These are phyloP conservation scores for Diaporthe citrichinensis DNA, from an alignment of 2,329 filamentous ascomycete species.

Conservation along the genomic window DNA sequence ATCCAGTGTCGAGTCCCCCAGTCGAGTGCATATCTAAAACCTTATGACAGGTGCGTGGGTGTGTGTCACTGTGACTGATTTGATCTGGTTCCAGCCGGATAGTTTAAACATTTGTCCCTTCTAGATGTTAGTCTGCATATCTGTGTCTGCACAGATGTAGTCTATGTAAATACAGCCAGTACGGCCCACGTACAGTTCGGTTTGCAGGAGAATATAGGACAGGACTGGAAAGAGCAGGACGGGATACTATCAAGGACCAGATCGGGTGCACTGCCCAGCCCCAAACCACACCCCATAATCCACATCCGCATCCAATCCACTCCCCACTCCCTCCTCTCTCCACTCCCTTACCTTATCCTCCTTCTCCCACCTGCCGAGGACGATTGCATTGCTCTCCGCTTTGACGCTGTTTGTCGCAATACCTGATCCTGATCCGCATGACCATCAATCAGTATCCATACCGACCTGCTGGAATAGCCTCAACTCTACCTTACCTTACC, in stretches of 20 bases:
- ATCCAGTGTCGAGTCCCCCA: neutral
- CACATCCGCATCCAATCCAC: neutral
- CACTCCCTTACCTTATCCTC: slow-evolving; percentile 26
- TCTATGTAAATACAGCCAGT: neutral
- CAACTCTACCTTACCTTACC: slow-evolving; percentile 28
- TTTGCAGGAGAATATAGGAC: neutral
- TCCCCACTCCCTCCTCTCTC: neutral
- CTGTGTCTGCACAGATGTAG: neutral
- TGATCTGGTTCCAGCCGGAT: neutral
- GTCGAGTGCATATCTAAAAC: slow-evolving; percentile 18
- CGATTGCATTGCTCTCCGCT: slow-evolving; percentile 13
- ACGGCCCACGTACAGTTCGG: neutral
- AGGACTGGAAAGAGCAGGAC: neutral
- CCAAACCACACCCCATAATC: neutral
- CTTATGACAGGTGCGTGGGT: slow-evolving; percentile 7
- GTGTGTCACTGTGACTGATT: slow-evolving; percentile 13
- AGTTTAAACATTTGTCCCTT: neutral
- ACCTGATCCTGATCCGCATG: slow-evolving; percentile 27
- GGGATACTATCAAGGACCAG: neutral
- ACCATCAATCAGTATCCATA: slow-evolving; percentile 11
- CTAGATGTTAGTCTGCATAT: neutral
- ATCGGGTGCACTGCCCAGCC: neutral
- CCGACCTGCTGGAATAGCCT: slow-evolving; percentile 30
- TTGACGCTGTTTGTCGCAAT: slow-evolving; percentile 32
- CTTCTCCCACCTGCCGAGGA: slow-evolving; percentile 10